Evolutionary conservation across 2,329 filamentous ascomycete genomes (phyloP).

Genomic region (Bisporella sp.): DNA sequence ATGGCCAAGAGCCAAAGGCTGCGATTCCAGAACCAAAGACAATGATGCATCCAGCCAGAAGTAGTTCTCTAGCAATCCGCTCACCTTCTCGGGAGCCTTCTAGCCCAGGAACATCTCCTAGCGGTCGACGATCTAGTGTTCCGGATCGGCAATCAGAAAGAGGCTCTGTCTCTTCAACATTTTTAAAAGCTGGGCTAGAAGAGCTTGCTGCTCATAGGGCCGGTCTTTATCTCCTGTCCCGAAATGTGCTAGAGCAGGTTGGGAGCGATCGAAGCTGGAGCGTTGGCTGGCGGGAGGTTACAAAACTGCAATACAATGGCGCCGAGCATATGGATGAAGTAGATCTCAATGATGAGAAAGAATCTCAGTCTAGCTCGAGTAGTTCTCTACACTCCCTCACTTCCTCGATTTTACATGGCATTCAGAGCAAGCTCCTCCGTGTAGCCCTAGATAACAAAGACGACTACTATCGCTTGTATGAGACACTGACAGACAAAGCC

Average conservation of each 20-base stretch:
- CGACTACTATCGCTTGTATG: constrained; percentile 60
- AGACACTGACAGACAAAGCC: constrained; percentile 76
- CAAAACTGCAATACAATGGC: constrained; percentile 31
- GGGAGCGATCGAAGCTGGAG: constrained; percentile 69
- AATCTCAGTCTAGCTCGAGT: not conserved
- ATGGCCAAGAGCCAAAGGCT: constrained; percentile 51
- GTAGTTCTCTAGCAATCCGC: constrained; percentile 48
- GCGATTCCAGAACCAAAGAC: constrained; percentile 62
- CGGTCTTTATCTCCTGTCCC: constrained; percentile 72
- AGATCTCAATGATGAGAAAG: constrained; percentile 35
- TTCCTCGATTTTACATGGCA: constrained; percentile 32
- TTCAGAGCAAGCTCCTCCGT: constrained; percentile 50
- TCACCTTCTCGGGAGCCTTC: constrained; percentile 37
- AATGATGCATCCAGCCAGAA: constrained; percentile 61
- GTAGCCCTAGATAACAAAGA: constrained; percentile 54
- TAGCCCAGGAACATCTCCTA: constrained; percentile 48
- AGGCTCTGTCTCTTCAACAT: constrained; percentile 33
- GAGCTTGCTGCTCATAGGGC: constrained; percentile 77
- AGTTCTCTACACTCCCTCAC: not conserved
- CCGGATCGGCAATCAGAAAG: constrained; percentile 26
- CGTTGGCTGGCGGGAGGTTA: constrained; percentile 64
- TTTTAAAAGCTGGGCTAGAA: constrained; percentile 62
- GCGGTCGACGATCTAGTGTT: constrained; percentile 33
- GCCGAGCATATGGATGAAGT: constrained; percentile 47
- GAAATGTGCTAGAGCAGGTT: constrained; percentile 70